Base-by-base conservation (phyloP, 768 basidiomycete genomes). In the Lentinula sp. region DNA sequence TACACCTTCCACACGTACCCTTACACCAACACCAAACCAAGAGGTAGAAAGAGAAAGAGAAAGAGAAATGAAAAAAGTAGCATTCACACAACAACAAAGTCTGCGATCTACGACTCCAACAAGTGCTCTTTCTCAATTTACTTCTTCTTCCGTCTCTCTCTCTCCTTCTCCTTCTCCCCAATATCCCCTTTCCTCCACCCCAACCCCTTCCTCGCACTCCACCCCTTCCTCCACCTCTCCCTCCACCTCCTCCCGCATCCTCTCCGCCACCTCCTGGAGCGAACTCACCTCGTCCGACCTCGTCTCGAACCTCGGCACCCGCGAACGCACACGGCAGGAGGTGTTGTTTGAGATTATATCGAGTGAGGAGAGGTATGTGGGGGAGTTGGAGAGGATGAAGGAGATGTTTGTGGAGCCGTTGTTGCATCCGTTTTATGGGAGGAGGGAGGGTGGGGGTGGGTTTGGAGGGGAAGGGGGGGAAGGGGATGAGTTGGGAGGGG, bases 311-410 rank as follows among this genome's bases (percentile, higher is more conserved):
- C 79, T 98, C 39, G 93, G 94, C n/a, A 87, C 93, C 49, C 85
- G 93, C 62, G 95, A 98, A 71, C 85, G 95, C 61, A 97, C 95
- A 42, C 84, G 95, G 57, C 95, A 98, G 73, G 95, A 98, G 75
- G 95, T 98, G 5, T 74, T 98, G 31, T 97, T 93, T 78, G 95
- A 98, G 77, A 98, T 98, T 65, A 94, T 98, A 53, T 89, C 91
- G 34, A 94, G 92, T 65, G 95, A 98, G 75, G 94, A 98, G 72
- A 86, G 95, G 92, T 98, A 98, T 70, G 93, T 98, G 39, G 83
- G 84, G 66, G 95, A 98, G 67, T 82, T 98, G 9, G 73, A 86
- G 66, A 92, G 89, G 75, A 88, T 98, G 84, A 94, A 93, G 76
- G 92, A 95, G 65, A 94, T 91, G 0, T 97, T 97, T 68, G 91